phyloP scores from a whole-genome alignment of 176 grass and related monocot genomes.

The Raddia guianensis region DNA sequence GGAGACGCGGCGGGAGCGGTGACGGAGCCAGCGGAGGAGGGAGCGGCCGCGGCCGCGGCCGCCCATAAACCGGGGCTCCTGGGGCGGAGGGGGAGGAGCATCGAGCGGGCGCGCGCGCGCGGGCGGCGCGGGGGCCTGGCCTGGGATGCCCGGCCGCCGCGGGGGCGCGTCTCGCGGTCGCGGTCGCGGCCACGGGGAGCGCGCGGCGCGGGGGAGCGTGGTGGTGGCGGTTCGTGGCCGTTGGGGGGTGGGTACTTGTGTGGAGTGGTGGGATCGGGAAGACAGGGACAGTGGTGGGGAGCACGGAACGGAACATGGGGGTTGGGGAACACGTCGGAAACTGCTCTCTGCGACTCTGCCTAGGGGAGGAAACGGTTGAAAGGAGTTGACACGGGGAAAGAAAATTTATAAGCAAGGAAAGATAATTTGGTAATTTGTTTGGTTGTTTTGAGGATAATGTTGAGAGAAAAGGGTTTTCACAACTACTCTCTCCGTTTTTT shows the following conservation, averaged over 20 bases:
- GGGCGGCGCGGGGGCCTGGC: slow-evolving; percentile 18
- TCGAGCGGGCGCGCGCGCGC: slow-evolving; percentile 20
- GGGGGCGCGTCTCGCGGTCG: slow-evolving; percentile 32
- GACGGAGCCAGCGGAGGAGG: slow-evolving; percentile 65
- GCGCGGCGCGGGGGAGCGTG: slow-evolving; percentile 15
- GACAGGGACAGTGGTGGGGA: slow-evolving; percentile 4
- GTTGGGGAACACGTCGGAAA: slow-evolving; percentile 15
- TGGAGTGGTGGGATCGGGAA: neutral
- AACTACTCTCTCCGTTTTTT: too few relatives aligned
- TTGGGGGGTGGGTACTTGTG: neutral
- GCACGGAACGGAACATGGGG: slow-evolving; percentile 18
- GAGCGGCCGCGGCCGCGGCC: slow-evolving; percentile 55
- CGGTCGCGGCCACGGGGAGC: neutral
- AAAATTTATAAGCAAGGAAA: too few relatives aligned
- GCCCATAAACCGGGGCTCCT: slow-evolving; percentile 50
- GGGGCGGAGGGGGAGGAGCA: slow-evolving; percentile 28
- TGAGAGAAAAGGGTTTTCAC: too few relatives aligned
- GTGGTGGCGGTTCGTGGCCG: slow-evolving; percentile 23
- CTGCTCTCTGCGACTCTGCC: neutral
- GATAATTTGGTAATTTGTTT: too few relatives aligned
- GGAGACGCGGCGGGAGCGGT: slow-evolving; percentile 71
- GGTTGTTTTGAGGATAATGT: too few relatives aligned
- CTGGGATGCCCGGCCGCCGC: slow-evolving; percentile 42
- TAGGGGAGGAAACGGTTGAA: too few relatives aligned
- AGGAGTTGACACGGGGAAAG: too few relatives aligned